phyloP scores from a whole-genome alignment of 2,329 filamentous ascomycete species.

The Capronia coronata region DNA sequence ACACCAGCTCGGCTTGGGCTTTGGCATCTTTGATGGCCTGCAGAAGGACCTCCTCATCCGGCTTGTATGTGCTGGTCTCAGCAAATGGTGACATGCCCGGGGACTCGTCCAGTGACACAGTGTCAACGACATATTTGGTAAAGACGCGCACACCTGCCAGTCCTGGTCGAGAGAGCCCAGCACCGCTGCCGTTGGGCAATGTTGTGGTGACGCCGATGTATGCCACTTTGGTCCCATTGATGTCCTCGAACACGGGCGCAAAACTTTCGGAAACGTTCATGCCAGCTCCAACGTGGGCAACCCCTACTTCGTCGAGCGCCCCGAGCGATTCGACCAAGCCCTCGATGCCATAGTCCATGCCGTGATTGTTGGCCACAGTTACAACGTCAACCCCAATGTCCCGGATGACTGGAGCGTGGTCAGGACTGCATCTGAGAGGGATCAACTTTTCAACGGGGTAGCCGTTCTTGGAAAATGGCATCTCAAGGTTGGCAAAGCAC shows the following conservation, averaged over 20 bases:
- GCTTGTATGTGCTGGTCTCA: slow-evolving; percentile 11
- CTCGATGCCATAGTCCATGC: slow-evolving; percentile 10
- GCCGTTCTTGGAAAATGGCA: slow-evolving; percentile 7
- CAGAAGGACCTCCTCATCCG: slow-evolving; percentile 9
- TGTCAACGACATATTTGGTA: slow-evolving; percentile 11
- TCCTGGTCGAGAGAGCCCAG: slow-evolving; percentile 1
- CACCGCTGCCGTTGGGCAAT: slow-evolving; percentile 10
- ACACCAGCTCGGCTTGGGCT: slow-evolving; percentile 6
- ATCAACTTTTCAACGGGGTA: slow-evolving; percentile 4
- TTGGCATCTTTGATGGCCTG: slow-evolving; percentile 6
- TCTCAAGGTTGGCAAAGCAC: slow-evolving; percentile 10
- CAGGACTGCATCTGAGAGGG: slow-evolving; percentile 2
- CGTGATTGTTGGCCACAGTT: slow-evolving; percentile 10
- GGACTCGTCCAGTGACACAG: slow-evolving; percentile 9
- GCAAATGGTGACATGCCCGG: slow-evolving; percentile 9
- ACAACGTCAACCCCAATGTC: slow-evolving; percentile 10
- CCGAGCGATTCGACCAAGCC: neutral
- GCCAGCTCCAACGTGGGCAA: slow-evolving; percentile 6
- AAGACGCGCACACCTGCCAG: slow-evolving; percentile 11
- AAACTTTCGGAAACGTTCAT: slow-evolving; percentile 3
- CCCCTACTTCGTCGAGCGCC: slow-evolving; percentile 1
- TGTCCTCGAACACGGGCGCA: slow-evolving; percentile 1
- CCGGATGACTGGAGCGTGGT: slow-evolving; percentile 1
- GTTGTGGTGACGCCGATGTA: slow-evolving; percentile 12
- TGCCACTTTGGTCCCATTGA: slow-evolving; percentile 5